Evolutionary conservation across 2,329 filamentous ascomycete species (phyloP).

Genomic region (Hymenoscyphus fructigenus): DNA sequence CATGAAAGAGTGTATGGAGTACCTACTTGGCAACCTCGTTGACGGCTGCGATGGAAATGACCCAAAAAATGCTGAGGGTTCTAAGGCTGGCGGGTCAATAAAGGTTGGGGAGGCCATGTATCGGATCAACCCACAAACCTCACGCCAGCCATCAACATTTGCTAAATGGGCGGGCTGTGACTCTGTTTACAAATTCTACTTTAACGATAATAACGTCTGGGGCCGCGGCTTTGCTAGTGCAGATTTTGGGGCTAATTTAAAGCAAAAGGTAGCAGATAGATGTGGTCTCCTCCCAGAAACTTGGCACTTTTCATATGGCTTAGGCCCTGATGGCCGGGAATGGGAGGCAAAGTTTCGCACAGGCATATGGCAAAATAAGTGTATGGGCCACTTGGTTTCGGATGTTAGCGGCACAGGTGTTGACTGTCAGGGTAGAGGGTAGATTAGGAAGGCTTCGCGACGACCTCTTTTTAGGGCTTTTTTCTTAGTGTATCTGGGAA

Average conservation of each 20-base stretch:
- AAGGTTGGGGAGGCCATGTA: not conserved
- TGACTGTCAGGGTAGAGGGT: slow-evolving; percentile 3
- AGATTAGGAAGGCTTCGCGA: not conserved
- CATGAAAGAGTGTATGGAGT: not conserved
- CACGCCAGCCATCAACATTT: not conserved
- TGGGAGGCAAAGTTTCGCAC: not conserved
- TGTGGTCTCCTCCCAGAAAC: slow-evolving; percentile 5
- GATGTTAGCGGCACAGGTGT: slow-evolving; percentile 4
- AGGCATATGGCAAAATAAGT: not conserved
- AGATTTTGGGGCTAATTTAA: slow-evolving; percentile 5
- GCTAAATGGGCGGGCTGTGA: not conserved
- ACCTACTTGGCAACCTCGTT: not conserved
- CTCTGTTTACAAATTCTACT: not conserved
- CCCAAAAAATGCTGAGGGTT: not conserved
- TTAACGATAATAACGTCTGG: slow-evolving; percentile 2
- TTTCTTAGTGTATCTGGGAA: too few species aligned
- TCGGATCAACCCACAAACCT: not conserved
- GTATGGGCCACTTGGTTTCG: not conserved
- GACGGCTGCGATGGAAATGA: not conserved
- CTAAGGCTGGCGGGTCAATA: not conserved
- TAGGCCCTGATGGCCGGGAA: not conserved
- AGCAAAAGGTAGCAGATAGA: not conserved
- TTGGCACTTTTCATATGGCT: not conserved
- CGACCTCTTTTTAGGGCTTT: too few species aligned
- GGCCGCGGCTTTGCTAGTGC: not conserved